Base-by-base conservation (phyloP, 495 filamentous ascomycete species). In the Podospora fimiseda region DNA sequence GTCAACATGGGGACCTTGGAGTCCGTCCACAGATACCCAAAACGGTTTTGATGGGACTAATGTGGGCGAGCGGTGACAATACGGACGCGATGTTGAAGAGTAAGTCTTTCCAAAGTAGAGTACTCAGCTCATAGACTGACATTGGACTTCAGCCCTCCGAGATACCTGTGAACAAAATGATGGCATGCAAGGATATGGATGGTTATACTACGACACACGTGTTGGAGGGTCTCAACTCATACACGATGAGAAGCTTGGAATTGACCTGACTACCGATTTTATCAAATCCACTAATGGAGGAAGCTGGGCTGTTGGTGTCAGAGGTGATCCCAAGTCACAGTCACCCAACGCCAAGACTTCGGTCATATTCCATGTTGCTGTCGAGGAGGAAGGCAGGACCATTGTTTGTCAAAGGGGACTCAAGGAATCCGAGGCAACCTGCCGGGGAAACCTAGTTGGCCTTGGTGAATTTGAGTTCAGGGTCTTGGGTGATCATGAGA, bases 131-230 rank as follows among this genome's bases (percentile, higher is more conserved):
- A n/a, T n/a, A n/a, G n/a, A n/a, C n/a, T n/a, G n/a, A n/a, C n/a
- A n/a, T n/a, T n/a, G n/a, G n/a, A n/a, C n/a, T n/a, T n/a, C 82
- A 50, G 89, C 83, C 62, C 84, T 95, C 59, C 83, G 91, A 56
- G 84, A 95, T 65, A 93, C 92, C 1, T 96, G 91, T 67, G 91
- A 96, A 62, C 91, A 96, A 67, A 74, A 89, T 66, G 87, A 94
- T 62, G 85, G 83, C 50, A 95, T 96, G 84, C 81, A 80, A 20
- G 89, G 91, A 38, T 96, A 96, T 64, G 91, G 90, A 53, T 96
- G 91, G 91, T 89, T 93, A 55, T 77, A 90, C 62, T 96, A 93
- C 68, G 91, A 96, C 65, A 80, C 87, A 13, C 78, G 91, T 41
- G 83, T 74, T 41, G 91, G 91, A 57, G 91, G 91, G 43, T 75